A percentile compares a stretch with the other conserved stretches of the same genome.
phyloP scores from a whole-genome alignment of 2,329 filamentous ascomycete species.

The Monilinia polystroma region DNA sequence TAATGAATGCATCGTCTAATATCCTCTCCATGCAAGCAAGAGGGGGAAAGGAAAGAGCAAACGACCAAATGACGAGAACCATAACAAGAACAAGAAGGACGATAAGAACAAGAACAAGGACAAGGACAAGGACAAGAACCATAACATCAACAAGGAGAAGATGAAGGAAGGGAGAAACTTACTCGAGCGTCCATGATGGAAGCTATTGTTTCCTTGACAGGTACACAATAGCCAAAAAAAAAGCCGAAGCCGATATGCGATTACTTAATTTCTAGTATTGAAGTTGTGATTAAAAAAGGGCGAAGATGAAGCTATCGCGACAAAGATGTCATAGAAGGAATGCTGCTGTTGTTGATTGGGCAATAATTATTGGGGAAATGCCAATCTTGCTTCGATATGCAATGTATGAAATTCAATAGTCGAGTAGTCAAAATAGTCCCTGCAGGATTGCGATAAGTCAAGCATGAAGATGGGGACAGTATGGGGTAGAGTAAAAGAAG shows the following conservation, averaged over 20 bases:
- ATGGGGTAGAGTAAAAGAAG: conserved; percentile 21
- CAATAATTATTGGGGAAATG: conserved; percentile 11
- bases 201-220: conserved; percentile 9
- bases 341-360: conserved; percentile 1
- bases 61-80: background rate
- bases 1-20: too few relatives aligned
- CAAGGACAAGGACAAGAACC: background rate
- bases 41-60: conserved; percentile 12
- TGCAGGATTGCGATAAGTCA: conserved; percentile 6
- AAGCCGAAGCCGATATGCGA: conserved; percentile 3
- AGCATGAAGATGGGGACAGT: conserved; percentile 24
- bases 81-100: background rate
- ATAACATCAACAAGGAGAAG: background rate
- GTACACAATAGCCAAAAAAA: conserved; percentile 3
- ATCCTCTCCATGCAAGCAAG: too few relatives aligned
- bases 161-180: conserved; percentile 31
- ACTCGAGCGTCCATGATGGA: conserved; percentile 46
- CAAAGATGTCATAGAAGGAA: conserved; percentile 27
- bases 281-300: background rate
- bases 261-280: background rate
- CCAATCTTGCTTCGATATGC: conserved; percentile 18
- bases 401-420: conserved; percentile 18
- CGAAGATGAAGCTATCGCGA: conserved; percentile 31
- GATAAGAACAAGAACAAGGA: background rate
- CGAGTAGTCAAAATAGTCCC: background rate